These are phyloP conservation scores for Filobasidium uniguttulatum DNA, from an alignment of 1,284 basidiomycete species.

Conservation along the genomic window DNA sequence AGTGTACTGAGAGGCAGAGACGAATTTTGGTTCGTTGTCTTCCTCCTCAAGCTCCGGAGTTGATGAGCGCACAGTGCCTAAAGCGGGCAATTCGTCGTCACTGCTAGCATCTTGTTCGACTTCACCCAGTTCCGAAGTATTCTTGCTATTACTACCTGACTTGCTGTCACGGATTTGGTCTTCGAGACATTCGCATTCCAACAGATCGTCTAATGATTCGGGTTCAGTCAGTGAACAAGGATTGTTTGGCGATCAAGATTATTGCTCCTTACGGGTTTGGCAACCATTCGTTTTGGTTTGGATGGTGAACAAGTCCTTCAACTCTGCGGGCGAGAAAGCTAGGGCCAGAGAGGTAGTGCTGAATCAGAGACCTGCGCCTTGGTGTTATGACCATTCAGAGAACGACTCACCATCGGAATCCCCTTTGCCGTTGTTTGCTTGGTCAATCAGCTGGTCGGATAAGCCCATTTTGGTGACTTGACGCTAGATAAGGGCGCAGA, in stretches of 20 bases:
- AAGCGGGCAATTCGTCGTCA: no score
- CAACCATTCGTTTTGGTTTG: conserved; percentile 60
- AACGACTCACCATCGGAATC: conserved; percentile 54
- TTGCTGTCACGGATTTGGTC: conserved; percentile 21
- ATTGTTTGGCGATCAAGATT: not conserved
- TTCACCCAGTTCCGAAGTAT: conserved; percentile 25
- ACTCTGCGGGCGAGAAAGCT: conserved; percentile 80
- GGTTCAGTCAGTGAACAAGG: not conserved
- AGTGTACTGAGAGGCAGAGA: conserved; percentile 51
- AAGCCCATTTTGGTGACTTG: conserved; percentile 93
- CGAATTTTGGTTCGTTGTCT: conserved; percentile 46
- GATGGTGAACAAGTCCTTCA: conserved; percentile 81
- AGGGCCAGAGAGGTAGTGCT: conserved; percentile 22
- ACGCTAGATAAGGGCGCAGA: conserved; percentile 44
- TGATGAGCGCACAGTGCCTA: no score
- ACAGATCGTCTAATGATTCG: conserved; percentile 42
- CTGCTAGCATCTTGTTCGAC: no score
- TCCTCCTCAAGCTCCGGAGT: no score
- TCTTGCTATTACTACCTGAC: conserved; percentile 14
- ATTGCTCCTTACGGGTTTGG: conserved; percentile 53
- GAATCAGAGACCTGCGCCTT: conserved; percentile 37
- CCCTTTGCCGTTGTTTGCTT: conserved; percentile 20
- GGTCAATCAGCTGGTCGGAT: conserved; percentile 42
- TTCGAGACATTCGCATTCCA: conserved; percentile 52
- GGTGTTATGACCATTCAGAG: conserved; percentile 5